Evolutionary conservation across 2,329 filamentous ascomycete genomes (phyloP).

Genomic region (Paraphaeosphaeria sporulosa): DNA sequence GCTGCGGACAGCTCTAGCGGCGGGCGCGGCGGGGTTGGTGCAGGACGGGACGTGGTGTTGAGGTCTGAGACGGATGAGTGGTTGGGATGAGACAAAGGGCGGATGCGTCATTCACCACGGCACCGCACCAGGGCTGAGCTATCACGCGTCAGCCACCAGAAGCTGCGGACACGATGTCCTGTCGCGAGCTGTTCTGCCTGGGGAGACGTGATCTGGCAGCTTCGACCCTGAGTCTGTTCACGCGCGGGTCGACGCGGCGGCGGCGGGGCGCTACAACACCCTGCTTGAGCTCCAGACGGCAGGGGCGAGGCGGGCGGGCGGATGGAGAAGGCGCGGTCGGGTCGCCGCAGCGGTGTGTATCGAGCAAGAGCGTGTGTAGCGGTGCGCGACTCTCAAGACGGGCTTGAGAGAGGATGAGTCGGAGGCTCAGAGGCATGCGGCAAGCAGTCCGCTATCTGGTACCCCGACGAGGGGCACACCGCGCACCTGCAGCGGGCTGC

Average conservation of each 20-base stretch:
- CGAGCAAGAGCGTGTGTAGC: background rate
- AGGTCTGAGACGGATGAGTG: slow-evolving; percentile 11
- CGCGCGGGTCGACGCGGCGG: background rate
- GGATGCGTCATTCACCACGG: slow-evolving; percentile 12
- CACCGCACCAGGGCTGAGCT: background rate
- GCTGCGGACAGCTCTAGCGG: slow-evolving; percentile 19
- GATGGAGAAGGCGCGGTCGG: background rate
- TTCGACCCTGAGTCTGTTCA: slow-evolving; percentile 1
- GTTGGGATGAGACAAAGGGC: slow-evolving; percentile 15
- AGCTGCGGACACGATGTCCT: background rate
- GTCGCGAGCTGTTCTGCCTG: slow-evolving; percentile 5
- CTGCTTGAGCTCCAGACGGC: background rate
- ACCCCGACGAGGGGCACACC: background rate
- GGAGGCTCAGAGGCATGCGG: background rate
- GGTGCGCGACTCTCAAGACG: background rate
- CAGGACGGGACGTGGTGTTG: slow-evolving; percentile 4
- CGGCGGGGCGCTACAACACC: slow-evolving; percentile 4
- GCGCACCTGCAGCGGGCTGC: background rate
- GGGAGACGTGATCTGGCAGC: background rate
- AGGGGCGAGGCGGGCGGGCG: background rate
- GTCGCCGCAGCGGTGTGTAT: background rate
- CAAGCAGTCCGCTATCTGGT: background rate
- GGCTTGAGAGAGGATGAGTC: background rate
- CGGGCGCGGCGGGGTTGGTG: background rate
- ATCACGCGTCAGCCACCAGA: slow-evolving; percentile 9